phyloP scores from a whole-genome alignment of 345 rosid species.

The Eucalyptus sp. region DNA sequence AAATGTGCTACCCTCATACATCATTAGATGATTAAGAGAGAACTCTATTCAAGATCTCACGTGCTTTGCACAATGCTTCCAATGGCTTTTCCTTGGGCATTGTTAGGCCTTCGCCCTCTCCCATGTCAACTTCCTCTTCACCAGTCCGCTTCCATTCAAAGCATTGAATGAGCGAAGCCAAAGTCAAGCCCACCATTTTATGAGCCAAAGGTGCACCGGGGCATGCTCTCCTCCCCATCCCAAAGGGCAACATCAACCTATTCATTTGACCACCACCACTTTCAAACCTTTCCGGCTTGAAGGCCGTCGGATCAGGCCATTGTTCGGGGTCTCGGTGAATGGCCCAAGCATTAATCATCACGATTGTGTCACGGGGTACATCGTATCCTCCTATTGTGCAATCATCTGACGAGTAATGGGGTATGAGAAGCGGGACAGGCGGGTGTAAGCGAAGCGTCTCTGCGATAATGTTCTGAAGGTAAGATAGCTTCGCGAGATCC shows the following conservation, averaged over 20 bases:
- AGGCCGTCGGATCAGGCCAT: background rate
- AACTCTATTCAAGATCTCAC: background rate
- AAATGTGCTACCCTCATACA: background rate
- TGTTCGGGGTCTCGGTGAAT: background rate
- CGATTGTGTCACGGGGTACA: background rate
- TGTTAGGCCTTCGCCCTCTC: constrained; percentile 26
- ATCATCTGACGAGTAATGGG: background rate
- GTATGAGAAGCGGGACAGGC: background rate
- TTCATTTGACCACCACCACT: background rate
- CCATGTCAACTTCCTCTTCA: constrained; percentile 27
- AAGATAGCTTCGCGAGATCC: constrained; percentile 12
- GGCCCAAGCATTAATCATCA: background rate
- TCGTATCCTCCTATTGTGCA: background rate
- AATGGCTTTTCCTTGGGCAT: constrained; percentile 32
- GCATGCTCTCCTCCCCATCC: constrained; percentile 19
- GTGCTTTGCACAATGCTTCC: constrained; percentile 21
- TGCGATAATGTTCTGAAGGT: constrained; percentile 19
- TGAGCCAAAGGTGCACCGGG: constrained; percentile 13
- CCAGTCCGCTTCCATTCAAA: constrained; percentile 42
- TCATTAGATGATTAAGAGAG: background rate
- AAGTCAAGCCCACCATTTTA: constrained; percentile 2
- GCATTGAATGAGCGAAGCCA: constrained; percentile 38
- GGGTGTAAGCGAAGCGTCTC: constrained; percentile 6
- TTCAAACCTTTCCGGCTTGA: background rate
- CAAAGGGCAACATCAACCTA: background rate